Base-by-base conservation (phyloP, 129 eudicot species). In the Centaurea solstitialis region DNA sequence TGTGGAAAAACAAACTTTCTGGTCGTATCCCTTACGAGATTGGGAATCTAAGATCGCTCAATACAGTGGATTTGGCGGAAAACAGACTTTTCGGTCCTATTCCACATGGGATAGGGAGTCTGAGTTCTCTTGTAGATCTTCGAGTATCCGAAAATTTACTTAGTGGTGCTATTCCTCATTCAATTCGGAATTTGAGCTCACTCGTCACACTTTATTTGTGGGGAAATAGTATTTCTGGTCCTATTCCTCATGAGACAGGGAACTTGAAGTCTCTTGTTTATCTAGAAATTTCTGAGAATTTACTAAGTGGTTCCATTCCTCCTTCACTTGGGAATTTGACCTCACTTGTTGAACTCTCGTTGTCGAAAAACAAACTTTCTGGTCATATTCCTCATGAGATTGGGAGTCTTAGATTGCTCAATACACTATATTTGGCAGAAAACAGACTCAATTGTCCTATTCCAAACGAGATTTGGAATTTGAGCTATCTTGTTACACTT, bases 371-470 rank as follows among this genome's bases (percentile, higher is more conserved):
- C 2, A 2, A 41, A 0, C 12, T 41, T 41, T 8, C 12, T 41
- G 47, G 47, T 0, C 47, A 10, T 41, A 41, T 41, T 41, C 47
- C 47, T 8, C 12, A 8, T 41, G 47, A 41, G 47, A 41, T 41
- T 8, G 47, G 47, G 47, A 40, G 1, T 40, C n/a, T n/a, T n/a
- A n/a, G n/a, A n/a, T n/a, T n/a, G n/a, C n/a, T n/a, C n/a, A n/a
- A n/a, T n/a, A n/a, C n/a, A n/a, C n/a, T n/a, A n/a, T 40, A 23
- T 72, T 39, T 87, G 70, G 68, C 24, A 7, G 23, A 70, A 6
- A 87, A 87, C 38, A 70, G 53, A 23, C 77, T 79, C 24, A 76
- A 80, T 0, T 83, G 90, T 12, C 11, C 28, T 9, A 30, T 87
- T 17, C 87, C 90, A 6, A 37, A 1, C 13, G 85, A 83, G 35